Base-by-base conservation (phyloP, 495 filamentous ascomycete species). In the Penicillium diatomitis region DNA sequence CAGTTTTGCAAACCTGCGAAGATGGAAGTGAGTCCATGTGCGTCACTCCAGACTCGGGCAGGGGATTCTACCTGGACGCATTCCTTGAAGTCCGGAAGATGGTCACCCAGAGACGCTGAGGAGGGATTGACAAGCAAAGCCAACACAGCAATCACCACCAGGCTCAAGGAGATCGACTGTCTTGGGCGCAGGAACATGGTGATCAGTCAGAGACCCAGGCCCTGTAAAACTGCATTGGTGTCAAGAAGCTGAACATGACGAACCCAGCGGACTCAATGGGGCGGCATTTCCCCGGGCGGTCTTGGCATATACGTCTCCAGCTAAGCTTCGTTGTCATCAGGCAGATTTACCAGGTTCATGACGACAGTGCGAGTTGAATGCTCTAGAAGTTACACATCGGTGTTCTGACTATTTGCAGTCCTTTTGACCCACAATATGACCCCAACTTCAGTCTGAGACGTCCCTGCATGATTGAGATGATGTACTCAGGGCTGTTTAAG, bases 81-180 rank as follows among this genome's bases (percentile, higher is more conserved):
- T 68, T 88, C 77, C 58, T 72, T 77, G 65, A 98, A 98, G 56
- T 96, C 91, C 8, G 88, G 88, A 39, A 96, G 73, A 42, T 82
- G 78, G 65, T 98, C 92, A 48, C 92, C 92, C 41, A 83, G 56
- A 11, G 90, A 96, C 29, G 90, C 92, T 32, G 68, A 65, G 5
- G 73, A 80, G 34, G 71, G 64, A 10, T 64, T 59, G 39, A 70
- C 54, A 29, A 84, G 64, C 38, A 80, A 56, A 33, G 72, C 61
- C 43, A 74, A 45, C 8, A 67, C 46, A 43, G 75, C 34, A 38
- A 77, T 50, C 35, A 70, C 41, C 8, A 69, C 53, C 10, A 60
- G 50, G 47, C 45, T 52, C 41, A 39, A 55, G 31, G 56, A n/a
- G 28, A 56, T 60, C 50, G 50, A 52, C 52, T 56, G 44, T 28